These are phyloP conservation scores for Diddensiella caesifluorescens DNA, from an alignment of 805 yeast genomes.

Conservation along the genomic window DNA sequence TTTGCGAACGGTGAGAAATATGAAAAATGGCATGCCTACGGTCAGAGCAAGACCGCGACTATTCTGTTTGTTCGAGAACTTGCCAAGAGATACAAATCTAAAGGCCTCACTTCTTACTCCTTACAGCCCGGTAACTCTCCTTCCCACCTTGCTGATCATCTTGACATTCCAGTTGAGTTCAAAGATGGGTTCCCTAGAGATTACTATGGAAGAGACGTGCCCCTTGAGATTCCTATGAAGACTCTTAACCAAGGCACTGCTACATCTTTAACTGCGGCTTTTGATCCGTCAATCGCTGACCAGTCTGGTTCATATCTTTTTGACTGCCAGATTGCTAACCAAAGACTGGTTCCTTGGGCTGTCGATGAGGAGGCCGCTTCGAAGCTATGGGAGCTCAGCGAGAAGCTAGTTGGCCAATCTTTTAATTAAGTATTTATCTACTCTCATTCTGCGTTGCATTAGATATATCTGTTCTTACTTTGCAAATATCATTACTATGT, in stretches of 20 bases:
- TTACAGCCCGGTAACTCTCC: constrained; percentile 16
- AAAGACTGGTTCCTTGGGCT: constrained; percentile 6
- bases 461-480: too few species aligned
- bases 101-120: constrained; percentile 8
- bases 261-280: constrained; percentile 8
- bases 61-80: constrained; percentile 12
- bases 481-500: too few species aligned
- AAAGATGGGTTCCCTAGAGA: background rate
- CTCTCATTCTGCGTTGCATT: too few species aligned
- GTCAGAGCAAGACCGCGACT: constrained; percentile 18
- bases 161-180: background rate
- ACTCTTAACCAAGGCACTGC: constrained; percentile 8
- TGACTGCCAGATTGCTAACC: constrained; percentile 11
- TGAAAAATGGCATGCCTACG: constrained; percentile 10
- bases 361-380: constrained; percentile 3
- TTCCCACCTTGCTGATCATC: background rate
- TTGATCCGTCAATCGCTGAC: constrained; percentile 2
- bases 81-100: background rate
- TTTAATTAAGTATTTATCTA: too few species aligned
- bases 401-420: constrained; percentile 9
- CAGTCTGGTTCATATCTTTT: constrained; percentile 6
- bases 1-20: constrained; percentile 6
- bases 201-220: background rate
- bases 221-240: background rate
- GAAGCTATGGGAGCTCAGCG: constrained; percentile 12